Percentiles rank a stretch among this genome's conserved stretches.
phyloP scores from a whole-genome alignment of 805 yeast genomes.

The Pichia californica region DNA sequence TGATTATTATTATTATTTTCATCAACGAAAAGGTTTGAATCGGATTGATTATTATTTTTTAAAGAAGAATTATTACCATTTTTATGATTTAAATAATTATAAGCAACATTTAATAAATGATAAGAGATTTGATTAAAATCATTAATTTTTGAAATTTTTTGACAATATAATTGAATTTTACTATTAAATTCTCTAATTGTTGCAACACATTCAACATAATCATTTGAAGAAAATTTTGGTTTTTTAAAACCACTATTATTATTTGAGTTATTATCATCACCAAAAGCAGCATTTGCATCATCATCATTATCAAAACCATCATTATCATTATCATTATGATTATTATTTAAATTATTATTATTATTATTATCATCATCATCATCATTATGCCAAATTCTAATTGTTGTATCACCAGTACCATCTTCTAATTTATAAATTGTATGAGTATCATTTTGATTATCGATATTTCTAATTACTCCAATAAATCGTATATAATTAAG shows the following conservation, averaged over 20 bases:
- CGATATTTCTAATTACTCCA: slow-evolving; percentile 63
- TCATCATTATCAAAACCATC: slow-evolving; percentile 28
- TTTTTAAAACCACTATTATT: slow-evolving; percentile 9
- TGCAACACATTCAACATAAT: slow-evolving; percentile 56
- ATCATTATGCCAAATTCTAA: slow-evolving; percentile 59
- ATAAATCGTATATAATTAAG: slow-evolving; percentile 58
- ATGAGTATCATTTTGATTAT: slow-evolving; percentile 49
- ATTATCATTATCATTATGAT: slow-evolving; percentile 32
- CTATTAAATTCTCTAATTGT: slow-evolving; percentile 54
- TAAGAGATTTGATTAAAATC: slow-evolving; percentile 65
- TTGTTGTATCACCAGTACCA: slow-evolving; percentile 64
- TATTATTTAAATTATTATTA: slow-evolving; percentile 18
- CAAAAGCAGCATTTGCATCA: slow-evolving; percentile 25
- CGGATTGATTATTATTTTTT: slow-evolving; percentile 5
- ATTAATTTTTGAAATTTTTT: slow-evolving; percentile 47
- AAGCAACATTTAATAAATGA: slow-evolving; percentile 60
- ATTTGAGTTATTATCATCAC: slow-evolving; percentile 50
- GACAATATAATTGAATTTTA: slow-evolving; percentile 58
- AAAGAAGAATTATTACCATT: slow-evolving; percentile 34
- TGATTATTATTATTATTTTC: slow-evolving; percentile 22
- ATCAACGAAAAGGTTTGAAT: slow-evolving; percentile 39
- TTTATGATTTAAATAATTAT: slow-evolving; percentile 48
- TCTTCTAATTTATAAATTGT: slow-evolving; percentile 61
- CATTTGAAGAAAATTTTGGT: slow-evolving; percentile 38
- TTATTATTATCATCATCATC: slow-evolving; percentile 15